Evolutionary conservation across 2,329 filamentous ascomycete species (phyloP).

Genomic region (Paecilomyces sp.): DNA sequence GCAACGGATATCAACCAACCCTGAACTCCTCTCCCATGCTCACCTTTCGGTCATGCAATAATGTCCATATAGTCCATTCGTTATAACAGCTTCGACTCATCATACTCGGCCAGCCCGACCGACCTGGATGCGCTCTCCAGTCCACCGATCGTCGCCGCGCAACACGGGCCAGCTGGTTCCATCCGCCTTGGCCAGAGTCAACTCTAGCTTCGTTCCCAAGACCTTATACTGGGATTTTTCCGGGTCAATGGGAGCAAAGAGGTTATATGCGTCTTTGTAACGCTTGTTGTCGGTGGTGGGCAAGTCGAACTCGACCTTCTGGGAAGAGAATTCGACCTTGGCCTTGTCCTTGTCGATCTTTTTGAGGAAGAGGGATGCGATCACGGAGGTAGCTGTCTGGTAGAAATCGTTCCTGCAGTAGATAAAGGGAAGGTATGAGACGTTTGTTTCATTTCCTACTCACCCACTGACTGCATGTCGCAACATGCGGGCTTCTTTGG

Average conservation of each 20-base stretch:
- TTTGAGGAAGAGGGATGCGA: constrained; percentile 90
- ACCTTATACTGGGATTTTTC: constrained; percentile 72
- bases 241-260: constrained; percentile 71
- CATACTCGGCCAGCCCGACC: constrained; percentile 64
- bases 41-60: not conserved
- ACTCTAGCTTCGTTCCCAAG: constrained; percentile 81
- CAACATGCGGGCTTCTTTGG: not conserved
- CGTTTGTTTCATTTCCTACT: not conserved
- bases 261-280: constrained; percentile 64
- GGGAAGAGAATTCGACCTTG: constrained; percentile 60
- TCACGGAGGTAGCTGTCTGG: constrained; percentile 77
- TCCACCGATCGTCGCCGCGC: constrained; percentile 65
- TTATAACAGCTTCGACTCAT: not conserved
- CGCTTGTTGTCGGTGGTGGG: constrained; percentile 81
- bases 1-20: not conserved
- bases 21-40: constrained; percentile 1
- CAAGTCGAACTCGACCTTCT: constrained; percentile 67
- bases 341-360: constrained; percentile 84
- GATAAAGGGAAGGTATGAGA: not conserved
- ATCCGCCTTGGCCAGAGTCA: constrained; percentile 66
- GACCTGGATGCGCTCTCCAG: constrained; percentile 80
- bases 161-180: constrained; percentile 79
- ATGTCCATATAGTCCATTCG: not conserved
- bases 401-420: constrained; percentile 74
- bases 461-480: not conserved